Evolutionary conservation across 495 filamentous ascomycete genomes (phyloP).

Genomic region (Antarctomyces pellizariae): DNA sequence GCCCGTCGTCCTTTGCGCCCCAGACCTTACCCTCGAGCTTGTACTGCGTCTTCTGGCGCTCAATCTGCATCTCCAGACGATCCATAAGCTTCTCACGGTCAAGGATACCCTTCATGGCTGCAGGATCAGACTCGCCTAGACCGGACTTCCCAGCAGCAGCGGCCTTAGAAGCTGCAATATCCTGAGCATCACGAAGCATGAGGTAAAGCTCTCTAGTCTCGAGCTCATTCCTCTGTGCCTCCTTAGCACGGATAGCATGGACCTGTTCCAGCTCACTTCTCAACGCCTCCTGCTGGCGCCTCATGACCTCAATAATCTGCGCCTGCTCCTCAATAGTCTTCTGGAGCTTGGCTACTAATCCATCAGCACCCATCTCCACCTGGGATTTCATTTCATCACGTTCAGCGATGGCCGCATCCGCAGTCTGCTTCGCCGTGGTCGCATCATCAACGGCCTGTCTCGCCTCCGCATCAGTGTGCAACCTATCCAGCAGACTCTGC

Average conservation of each 20-base stretch:
- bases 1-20: conserved; percentile 57
- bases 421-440: conserved; percentile 66
- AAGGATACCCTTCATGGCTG: conserved; percentile 75
- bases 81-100: conserved; percentile 83
- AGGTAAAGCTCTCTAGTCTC: conserved; percentile 93
- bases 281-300: conserved; percentile 60
- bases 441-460: conserved; percentile 80
- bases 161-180: conserved; percentile 71
- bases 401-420: conserved; percentile 86
- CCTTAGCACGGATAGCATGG: conserved; percentile 67
- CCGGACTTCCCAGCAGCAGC: conserved; percentile 38
- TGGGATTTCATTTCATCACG: conserved; percentile 90
- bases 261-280: conserved; percentile 78
- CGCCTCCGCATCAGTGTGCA: conserved; percentile 91
- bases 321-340: conserved; percentile 82
- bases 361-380: conserved; percentile 80
- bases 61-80: conserved; percentile 78
- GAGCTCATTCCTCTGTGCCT: conserved; percentile 82
- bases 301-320: conserved; percentile 69
- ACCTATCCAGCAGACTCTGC: conserved; percentile 76
- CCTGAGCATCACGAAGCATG: conserved; percentile 94
- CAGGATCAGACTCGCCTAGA: conserved; percentile 35
- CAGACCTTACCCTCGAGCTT: conserved; percentile 91
- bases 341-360: conserved; percentile 78
- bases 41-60: conserved; percentile 92